Base-by-base conservation (phyloP, 2,329 filamentous ascomycete species). In the Aphanoascus verrucosus region DNA sequence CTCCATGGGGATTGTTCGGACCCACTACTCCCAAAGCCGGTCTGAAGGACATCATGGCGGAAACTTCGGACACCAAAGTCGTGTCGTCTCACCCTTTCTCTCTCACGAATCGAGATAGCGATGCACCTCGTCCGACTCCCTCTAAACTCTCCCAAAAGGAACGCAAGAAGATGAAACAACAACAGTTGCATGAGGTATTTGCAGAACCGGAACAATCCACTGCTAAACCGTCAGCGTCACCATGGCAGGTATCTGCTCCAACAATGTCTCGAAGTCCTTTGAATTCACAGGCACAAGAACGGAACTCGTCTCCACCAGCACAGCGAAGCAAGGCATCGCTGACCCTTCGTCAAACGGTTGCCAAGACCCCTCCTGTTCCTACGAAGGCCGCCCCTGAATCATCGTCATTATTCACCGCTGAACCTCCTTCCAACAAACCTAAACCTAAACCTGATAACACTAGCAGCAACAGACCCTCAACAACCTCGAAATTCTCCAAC, bases 71-170 rank as follows among this genome's bases (percentile, higher is more conserved):
- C 23, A 70, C 65, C 20, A 71, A 73, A 40, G 71, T 75, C 1
- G 81, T 79, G 1, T 77, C 75, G 51, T 60, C 81, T 17, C 77
- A 77, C 1, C 60, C 78, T 32, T 77, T 72, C 49, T 74, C 74
- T 20, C 8, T 32, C 6, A 15, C 42, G 5, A 69, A 74, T 49
- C 69, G 72, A 19, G 70, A 72, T 55, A 69, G 60, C 58, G 61
- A 67, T 65, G 41, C 60, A 61, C 38, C 62, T 59, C 52, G 68
- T 62, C 62, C 63, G 61, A 63, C 72, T 23, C 66, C 72, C 37
- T 69, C 72, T 0, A 95, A 87, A 65, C 70, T 94, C 60, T 95
- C 90, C 0, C 93, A 97, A 62, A 94, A 93, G 64, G 90, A 96
- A 67, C 83, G 89, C 19, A 97, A 95, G 71, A 86, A 81, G 64